Percentiles rank a stretch among this genome's conserved stretches.
Evolutionary conservation across 2,329 filamentous ascomycete species (phyloP).

Genomic region (Microcera coccophila): DNA sequence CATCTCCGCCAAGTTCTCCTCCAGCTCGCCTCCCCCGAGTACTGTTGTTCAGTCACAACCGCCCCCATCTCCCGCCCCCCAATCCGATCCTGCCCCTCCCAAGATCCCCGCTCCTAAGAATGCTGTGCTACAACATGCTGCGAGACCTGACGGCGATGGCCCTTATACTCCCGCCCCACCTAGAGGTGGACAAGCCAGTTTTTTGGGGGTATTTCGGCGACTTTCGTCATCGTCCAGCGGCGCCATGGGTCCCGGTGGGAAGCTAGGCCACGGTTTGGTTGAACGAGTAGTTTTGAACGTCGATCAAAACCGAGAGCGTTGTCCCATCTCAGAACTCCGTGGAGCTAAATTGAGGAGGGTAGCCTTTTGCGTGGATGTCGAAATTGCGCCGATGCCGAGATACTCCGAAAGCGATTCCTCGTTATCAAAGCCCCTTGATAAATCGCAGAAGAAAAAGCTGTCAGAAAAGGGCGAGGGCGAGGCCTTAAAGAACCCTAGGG

Average conservation of each 20-base stretch:
- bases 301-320: conserved; percentile 74
- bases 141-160: conserved; percentile 54
- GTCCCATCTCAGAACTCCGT: conserved; percentile 73
- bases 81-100: conserved; percentile 44
- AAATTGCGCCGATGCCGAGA: conserved; percentile 83
- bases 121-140: conserved; percentile 55
- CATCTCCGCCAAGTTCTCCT: conserved; percentile 84
- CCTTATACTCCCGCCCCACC: conserved; percentile 74
- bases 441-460: conserved; percentile 56
- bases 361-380: conserved; percentile 94
- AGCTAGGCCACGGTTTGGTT: conserved; percentile 61
- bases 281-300: conserved; percentile 81
- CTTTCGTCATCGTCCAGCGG: conserved; percentile 64
- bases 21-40: conserved; percentile 34
- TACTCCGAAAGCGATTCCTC: conserved; percentile 61
- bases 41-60: conserved; percentile 29
- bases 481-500: conserved; percentile 64
- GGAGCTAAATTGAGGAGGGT: conserved; percentile 79
- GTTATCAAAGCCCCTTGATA: conserved; percentile 40
- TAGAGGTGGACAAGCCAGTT: conserved; percentile 62
- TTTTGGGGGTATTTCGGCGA: conserved; percentile 78
- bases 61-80: conserved; percentile 19
- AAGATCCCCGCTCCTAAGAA: conserved; percentile 52
- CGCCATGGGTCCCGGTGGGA: conserved; percentile 22
- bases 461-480: conserved; percentile 70